Evolutionary conservation across 1,284 basidiomycete genomes (phyloP).

Genomic region (Thelephora terrestris): DNA sequence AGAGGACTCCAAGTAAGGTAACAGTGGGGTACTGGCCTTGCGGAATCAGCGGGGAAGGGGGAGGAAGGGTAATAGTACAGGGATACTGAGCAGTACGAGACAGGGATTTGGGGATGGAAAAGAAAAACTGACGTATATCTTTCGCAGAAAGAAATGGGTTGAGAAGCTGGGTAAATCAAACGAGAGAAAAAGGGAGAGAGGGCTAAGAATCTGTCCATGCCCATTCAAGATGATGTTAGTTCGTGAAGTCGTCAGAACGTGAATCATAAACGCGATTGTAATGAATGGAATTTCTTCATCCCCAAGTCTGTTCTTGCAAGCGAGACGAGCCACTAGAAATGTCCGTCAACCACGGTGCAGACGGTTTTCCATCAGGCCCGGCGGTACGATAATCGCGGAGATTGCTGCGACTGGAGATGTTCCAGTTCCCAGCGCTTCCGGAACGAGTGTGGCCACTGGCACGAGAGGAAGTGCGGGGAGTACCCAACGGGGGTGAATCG

Average conservation of each 20-base stretch:
- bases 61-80: too few relatives aligned
- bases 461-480: constrained; percentile 26
- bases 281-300: constrained; percentile 22
- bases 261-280: constrained; percentile 4
- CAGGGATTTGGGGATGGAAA: constrained; percentile 10
- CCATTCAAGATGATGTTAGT: neutral
- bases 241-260: constrained; percentile 7
- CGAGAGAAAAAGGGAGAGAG: neutral
- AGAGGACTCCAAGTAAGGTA: too few relatives aligned
- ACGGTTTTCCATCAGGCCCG: constrained; percentile 41
- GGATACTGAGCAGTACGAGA: constrained; percentile 10
- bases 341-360: constrained; percentile 60
- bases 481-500: neutral
- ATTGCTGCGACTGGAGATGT: constrained; percentile 42
- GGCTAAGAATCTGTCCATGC: constrained; percentile 9
- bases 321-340: constrained; percentile 45
- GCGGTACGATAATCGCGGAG: constrained; percentile 40
- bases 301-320: constrained; percentile 54
- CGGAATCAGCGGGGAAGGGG: too few relatives aligned
- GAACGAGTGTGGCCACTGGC: constrained; percentile 58
- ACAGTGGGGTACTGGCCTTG: too few relatives aligned
- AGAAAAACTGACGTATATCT: constrained; percentile 5
- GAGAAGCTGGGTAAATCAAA: constrained; percentile 5
- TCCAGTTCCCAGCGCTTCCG: constrained; percentile 74
- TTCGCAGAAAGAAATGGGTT: neutral